These are phyloP conservation scores for Backusella parvicylindrica DNA, from an alignment of 192 early-diverging fungal species.

Conservation along the genomic window DNA sequence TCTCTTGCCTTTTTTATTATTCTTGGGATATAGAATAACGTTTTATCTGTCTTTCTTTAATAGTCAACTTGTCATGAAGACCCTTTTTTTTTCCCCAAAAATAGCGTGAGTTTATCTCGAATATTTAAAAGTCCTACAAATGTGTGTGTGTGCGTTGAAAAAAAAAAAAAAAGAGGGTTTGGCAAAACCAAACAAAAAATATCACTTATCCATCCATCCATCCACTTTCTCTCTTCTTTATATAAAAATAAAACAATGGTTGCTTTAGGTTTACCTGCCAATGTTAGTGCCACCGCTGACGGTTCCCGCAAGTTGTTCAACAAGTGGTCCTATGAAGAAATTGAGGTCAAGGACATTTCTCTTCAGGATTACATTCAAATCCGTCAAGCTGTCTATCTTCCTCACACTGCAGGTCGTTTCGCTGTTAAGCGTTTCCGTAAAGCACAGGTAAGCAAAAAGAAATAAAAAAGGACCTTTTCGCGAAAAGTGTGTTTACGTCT, in stretches of 20 bases:
- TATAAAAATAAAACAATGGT: conserved; percentile 30
- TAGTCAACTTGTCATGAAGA: too few species aligned
- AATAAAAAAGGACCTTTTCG: background rate
- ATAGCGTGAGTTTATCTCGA: too few species aligned
- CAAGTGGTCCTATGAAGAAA: conserved; percentile 88
- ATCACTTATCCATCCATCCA: background rate
- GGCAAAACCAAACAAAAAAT: background rate
- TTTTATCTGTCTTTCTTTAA: too few species aligned
- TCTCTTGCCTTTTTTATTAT: too few species aligned
- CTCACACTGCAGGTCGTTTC: conserved; percentile 99
- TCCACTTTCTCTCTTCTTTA: background rate
- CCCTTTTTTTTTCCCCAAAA: too few species aligned
- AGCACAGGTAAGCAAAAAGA: conserved; percentile 65
- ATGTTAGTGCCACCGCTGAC: conserved; percentile 48
- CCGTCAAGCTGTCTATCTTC: conserved; percentile 86
- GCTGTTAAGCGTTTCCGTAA: conserved; percentile 96
- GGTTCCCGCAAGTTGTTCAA: conserved; percentile 69
- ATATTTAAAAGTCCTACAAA: background rate
- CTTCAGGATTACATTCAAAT: conserved; percentile 91
- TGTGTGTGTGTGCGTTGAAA: background rate
- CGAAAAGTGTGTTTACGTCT: conserved; percentile 3
- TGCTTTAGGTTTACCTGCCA: conserved; percentile 54
- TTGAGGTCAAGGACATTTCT: conserved; percentile 88
- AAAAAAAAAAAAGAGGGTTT: background rate
- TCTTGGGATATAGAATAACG: too few species aligned